Percentiles rank a stretch among this genome's conserved stretches.
phyloP scores from a whole-genome alignment of 2,329 filamentous ascomycete species.

The Diaporthe ilicicola region DNA sequence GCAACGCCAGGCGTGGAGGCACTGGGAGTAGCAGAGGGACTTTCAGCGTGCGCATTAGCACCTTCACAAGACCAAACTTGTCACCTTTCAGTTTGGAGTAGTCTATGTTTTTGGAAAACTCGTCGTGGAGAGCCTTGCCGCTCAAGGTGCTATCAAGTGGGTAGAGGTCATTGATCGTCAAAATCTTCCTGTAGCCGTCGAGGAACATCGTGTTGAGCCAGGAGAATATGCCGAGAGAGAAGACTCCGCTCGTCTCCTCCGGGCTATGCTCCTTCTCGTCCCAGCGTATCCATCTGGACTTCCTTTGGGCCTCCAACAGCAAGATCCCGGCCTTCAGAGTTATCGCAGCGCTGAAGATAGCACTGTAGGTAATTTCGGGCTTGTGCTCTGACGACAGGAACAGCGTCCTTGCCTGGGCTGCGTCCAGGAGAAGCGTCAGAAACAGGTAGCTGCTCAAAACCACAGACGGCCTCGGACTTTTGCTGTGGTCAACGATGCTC shows the following conservation, averaged over 20 bases:
- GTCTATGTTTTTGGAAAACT: conserved; percentile 29
- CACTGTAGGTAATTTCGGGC: conserved; percentile 32
- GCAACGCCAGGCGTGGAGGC: conserved; percentile 46
- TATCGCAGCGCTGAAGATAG: conserved; percentile 33
- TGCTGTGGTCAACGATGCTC: conserved; percentile 43
- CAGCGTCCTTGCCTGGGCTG: conserved; percentile 51
- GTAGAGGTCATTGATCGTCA: conserved; percentile 44
- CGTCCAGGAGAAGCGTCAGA: conserved; percentile 54
- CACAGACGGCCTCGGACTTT: conserved; percentile 50
- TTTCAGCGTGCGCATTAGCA: conserved; percentile 41
- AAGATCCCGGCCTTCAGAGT: conserved; percentile 45
- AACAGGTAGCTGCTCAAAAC: conserved; percentile 52
- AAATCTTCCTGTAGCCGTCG: conserved; percentile 43
- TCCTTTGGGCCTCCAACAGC: conserved; percentile 48
- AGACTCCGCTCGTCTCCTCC: conserved; percentile 44
- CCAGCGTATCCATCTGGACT: conserved; percentile 50
- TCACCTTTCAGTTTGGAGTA: conserved; percentile 29
- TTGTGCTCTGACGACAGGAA: conserved; percentile 44
- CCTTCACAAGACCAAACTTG: conserved; percentile 42
- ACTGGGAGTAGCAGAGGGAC: conserved; percentile 47
- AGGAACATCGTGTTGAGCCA: conserved; percentile 45
- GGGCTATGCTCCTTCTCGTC: conserved; percentile 49
- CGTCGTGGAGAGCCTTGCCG: conserved; percentile 34
- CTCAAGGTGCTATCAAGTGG: conserved; percentile 39
- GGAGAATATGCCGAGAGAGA: conserved; percentile 41